A percentile compares a stretch with the other conserved stretches of the same genome.
phyloP scores from a whole-genome alignment of 257 asterid species.

The Phtheirospermum japonicum region DNA sequence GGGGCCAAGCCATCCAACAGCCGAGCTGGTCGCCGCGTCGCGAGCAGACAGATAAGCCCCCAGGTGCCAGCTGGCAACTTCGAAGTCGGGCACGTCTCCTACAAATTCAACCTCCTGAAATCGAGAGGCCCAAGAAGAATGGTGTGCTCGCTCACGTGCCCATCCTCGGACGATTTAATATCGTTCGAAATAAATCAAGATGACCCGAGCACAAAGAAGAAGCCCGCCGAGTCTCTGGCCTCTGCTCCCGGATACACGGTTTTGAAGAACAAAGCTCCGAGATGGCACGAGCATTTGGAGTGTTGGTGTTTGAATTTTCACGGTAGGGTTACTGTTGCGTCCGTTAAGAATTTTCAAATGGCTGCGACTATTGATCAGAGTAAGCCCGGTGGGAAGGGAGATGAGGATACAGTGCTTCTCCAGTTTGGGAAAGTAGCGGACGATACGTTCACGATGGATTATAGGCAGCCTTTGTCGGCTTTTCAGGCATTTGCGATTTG shows the following conservation, averaged over 20 bases:
- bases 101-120: conserved; percentile 80
- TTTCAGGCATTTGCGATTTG: conserved; percentile 95
- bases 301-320: conserved; percentile 99
- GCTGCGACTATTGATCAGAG: conserved; percentile 71
- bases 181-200: conserved; percentile 22
- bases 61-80: conserved; percentile 87
- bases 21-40: conserved; percentile 69
- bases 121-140: conserved; percentile 95
- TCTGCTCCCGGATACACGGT: conserved; percentile 36
- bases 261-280: conserved; percentile 79
- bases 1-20: conserved; percentile 81
- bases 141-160: conserved; percentile 60
- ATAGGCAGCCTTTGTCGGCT: conserved; percentile 78
- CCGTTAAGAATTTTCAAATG: conserved; percentile 90
- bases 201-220: background rate
- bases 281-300: conserved; percentile 94
- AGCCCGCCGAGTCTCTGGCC: too few relatives aligned
- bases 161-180: conserved; percentile 32
- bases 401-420: conserved; percentile 78
- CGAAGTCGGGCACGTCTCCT: conserved; percentile 72
- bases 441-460: conserved; percentile 84
- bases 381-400: conserved; percentile 72
- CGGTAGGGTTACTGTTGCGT: conserved; percentile 97
- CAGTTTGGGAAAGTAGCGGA: conserved; percentile 91
- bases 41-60: conserved; percentile 86